Conservation (phyloP, 2,329 filamentous ascomycete genomes). For the Leptographium lundbergii region DNA sequence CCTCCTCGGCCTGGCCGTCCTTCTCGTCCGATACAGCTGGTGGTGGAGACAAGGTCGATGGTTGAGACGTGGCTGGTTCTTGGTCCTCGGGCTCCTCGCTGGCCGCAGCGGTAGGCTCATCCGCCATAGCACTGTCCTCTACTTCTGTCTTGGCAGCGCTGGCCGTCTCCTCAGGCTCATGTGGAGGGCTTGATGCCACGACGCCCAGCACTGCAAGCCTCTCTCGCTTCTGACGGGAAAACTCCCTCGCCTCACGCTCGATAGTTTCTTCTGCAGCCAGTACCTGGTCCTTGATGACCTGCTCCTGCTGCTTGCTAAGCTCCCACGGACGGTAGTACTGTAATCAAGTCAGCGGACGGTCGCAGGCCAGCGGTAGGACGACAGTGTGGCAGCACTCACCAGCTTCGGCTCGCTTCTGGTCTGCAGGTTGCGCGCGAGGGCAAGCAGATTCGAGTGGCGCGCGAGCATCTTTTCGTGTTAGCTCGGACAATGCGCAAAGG, state of each 20-base stretch:
- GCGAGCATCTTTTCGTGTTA: conserved; percentile 50
- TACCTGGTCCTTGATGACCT: conserved; percentile 57
- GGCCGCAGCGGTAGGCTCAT: not conserved
- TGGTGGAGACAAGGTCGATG: not conserved
- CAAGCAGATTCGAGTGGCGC: conserved; percentile 59
- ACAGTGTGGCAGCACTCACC: conserved; percentile 36
- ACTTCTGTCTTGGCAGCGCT: not conserved
- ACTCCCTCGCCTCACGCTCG: conserved; percentile 51
- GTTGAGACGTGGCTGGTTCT: conserved; percentile 18
- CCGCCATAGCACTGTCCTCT: not conserved
- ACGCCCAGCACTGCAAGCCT: conserved; percentile 25
- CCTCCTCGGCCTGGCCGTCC: not conserved
- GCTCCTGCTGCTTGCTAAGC: conserved; percentile 54
- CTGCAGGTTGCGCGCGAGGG: conserved; percentile 58
- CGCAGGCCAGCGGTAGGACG: not conserved
- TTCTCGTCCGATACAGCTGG: not conserved
- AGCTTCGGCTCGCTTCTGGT: conserved; percentile 62
- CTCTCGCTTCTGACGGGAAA: conserved; percentile 36
- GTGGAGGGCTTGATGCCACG: not conserved
- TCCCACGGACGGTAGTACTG: conserved; percentile 85
- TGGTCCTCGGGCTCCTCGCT: not conserved
- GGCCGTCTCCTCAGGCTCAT: not conserved
- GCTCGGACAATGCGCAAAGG: conserved; percentile 2
- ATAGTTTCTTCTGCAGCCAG: conserved; percentile 51
- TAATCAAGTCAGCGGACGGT: not conserved